Conservation (phyloP, 2,329 filamentous ascomycete species). For the Colletotrichum chlorophyti region DNA sequence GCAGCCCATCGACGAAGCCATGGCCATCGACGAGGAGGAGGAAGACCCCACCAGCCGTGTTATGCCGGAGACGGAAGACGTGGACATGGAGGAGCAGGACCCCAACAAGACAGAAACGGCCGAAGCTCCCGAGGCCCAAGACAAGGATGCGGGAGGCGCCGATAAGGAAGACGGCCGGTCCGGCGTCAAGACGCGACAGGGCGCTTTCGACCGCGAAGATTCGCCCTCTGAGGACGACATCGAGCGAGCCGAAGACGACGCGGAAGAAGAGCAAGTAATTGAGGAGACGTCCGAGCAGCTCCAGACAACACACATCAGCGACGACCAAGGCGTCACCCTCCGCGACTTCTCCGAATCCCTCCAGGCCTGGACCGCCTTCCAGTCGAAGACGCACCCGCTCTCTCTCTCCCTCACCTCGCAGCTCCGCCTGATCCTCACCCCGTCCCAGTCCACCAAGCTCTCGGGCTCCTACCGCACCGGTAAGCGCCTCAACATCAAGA, state of each 20-base stretch:
- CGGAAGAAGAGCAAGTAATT: conserved; percentile 56
- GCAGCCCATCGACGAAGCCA: conserved; percentile 83
- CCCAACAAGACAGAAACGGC: conserved; percentile 52
- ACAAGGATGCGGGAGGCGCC: conserved; percentile 37
- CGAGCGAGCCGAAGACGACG: conserved; percentile 44
- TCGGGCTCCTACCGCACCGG: conserved; percentile 96
- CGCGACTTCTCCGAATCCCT: conserved; percentile 65
- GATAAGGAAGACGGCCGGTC: conserved; percentile 61
- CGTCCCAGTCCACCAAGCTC: conserved; percentile 94
- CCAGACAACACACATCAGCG: conserved; percentile 74
- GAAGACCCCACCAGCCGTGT: conserved; percentile 54
- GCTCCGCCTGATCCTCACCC: conserved; percentile 91
- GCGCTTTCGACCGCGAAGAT: conserved; percentile 62
- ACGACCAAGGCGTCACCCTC: conserved; percentile 44
- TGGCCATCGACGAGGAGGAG: conserved; percentile 82
- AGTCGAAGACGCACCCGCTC: conserved; percentile 82
- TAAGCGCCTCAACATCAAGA: conserved; percentile 98
- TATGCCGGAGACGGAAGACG: conserved; percentile 59
- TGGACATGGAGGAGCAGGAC: conserved; percentile 55
- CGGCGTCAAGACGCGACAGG: conserved; percentile 66
- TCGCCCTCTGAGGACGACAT: conserved; percentile 46
- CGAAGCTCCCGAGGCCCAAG: conserved; percentile 35
- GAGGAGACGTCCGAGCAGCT: conserved; percentile 68
- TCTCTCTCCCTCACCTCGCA: conserved; percentile 92
- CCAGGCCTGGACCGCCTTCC: conserved; percentile 84